Evolutionary conservation across 345 rosid species (phyloP), one percentile per base, ranked within the genome.

Genomic region (Citrus trifoliata): DNA sequence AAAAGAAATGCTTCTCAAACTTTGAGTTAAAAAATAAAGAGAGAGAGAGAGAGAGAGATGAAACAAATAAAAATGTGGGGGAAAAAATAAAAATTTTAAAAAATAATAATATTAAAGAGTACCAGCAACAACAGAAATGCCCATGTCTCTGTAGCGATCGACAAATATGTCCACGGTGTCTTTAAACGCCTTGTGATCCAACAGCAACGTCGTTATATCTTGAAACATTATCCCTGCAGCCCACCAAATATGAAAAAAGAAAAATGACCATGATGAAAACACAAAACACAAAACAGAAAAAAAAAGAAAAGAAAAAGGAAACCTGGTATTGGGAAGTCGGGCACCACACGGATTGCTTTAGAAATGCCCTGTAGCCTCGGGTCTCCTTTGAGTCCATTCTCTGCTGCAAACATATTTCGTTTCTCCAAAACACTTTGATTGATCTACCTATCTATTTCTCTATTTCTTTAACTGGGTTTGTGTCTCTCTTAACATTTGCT

Each of bases 81-180:
- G 9, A 10, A 9, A 24, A 42, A 59, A 7, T 38, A 61, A 38
- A 62, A 24, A 2, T 7, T 7, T 22, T 1, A 28, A 59, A 46
- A 59, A 69, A 61, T 53, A 64, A 27, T 7, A 55, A 79, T 19
- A 42, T 0, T 16, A 53, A 18, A 53, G 35, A 42, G 68, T 89
- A 93, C 98, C 99, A 65, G 99, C 99, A 65, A 95, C 99, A 38
- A 91, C 95, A 78, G 97, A 92, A 78, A 95, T 88, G 82, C 65
- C 86, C 98, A 91, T 95, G 84, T 91, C 84, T 78, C 90, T 90
- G 83, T 95, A 95, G 48, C 99, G 97, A 84, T 93, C 99, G 19
- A 93, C 98, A 76, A 95, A 93, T 74, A 93, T 95, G 78, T 93
- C 99, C 79, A 95, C 89, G 7, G 96, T 92, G 80, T 95, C 82